phyloP scores from a whole-genome alignment of 192 early-diverging fungal genomes.

The Coemansia aciculifera region DNA sequence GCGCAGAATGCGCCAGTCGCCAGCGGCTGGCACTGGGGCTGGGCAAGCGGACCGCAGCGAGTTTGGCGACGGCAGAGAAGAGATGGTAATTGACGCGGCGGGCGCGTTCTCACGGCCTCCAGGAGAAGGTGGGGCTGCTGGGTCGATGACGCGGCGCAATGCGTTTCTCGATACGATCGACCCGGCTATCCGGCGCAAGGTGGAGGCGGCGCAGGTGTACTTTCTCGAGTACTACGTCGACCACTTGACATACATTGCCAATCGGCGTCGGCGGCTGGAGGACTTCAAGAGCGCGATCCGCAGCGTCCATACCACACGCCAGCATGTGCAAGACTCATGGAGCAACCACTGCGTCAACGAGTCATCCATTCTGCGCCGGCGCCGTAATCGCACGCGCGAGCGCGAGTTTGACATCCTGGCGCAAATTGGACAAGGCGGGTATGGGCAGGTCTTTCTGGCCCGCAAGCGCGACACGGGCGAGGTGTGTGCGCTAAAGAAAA shows the following conservation, averaged over 20 bases:
- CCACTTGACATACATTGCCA: constrained; percentile 72
- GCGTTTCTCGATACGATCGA: constrained; percentile 53
- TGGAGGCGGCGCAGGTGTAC: constrained; percentile 58
- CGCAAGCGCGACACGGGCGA: constrained; percentile 70
- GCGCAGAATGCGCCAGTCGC: constrained; percentile 31
- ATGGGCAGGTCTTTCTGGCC: constrained; percentile 76
- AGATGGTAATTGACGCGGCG: constrained; percentile 14
- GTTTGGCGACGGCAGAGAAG: constrained; percentile 14
- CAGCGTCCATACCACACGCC: constrained; percentile 38
- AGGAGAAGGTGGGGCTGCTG: constrained; percentile 18
- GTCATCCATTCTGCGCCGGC: constrained; percentile 60
- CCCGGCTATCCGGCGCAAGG: constrained; percentile 47
- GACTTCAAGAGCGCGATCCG: constrained; percentile 57
- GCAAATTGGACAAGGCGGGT: constrained; percentile 80
- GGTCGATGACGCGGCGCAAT: constrained; percentile 49
- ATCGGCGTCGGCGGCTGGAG: constrained; percentile 60
- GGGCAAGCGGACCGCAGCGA: constrained; percentile 10
- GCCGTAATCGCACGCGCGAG: constrained; percentile 69
- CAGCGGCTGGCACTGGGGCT: neutral
- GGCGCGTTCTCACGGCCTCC: constrained; percentile 11
- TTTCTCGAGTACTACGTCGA: constrained; percentile 86
- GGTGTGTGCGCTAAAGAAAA: constrained; percentile 74
- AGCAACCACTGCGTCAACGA: constrained; percentile 56
- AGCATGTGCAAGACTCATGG: constrained; percentile 49
- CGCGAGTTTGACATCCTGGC: constrained; percentile 68